Evolutionary conservation across 192 early-diverging fungal species (phyloP), one percentile per base, ranked within the genome.

Genomic region (Cetraspora pellucida): DNA sequence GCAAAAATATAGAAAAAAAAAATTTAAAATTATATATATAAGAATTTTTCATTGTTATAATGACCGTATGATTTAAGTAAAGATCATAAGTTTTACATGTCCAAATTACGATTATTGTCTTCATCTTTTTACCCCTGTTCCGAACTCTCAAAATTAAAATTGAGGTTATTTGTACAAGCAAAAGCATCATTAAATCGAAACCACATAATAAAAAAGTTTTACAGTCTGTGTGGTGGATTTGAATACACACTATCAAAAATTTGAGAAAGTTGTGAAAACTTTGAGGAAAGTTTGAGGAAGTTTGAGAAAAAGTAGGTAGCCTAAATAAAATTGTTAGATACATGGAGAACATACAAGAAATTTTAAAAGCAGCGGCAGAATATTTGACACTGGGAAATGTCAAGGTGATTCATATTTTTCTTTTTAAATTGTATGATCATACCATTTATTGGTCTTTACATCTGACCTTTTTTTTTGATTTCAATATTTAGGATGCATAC

Each of bases 401-500:
- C 57, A 87, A 87, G 82, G 85, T 87, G 27, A 59, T 55, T 44
- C 1, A 46, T 23, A 21, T 27, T 47, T 54, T 64, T 31, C 16
- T 52, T 59, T 11, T 25, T n/a, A 55, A 47, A 17, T 1, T 2
- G 69, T 55, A 58, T 61, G 19, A 21, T 50, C 28, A 25, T 49
- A 19, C 21, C 19, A 21, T 19, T 14, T 58, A 19, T 19, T 37
- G 16, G 25, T 50, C 17, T 45, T 21, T 58, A 10, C 25, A 28
- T 31, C 37, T 10, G 55, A 65, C 16, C 19, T 58, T 43, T 66
- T 17, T 25, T 3, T 65, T 28, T 17, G 7, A 75, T 54, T 27
- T 21, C 19, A 11, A 46, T 64, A n/a, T 6, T 28, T 71, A 89
- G 88, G 88, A 89, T 65, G 88, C 87, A 47, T 89, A 89, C 78